Evolutionary conservation across 352 stramenopile species (phyloP), one percentile per base, ranked within the genome.

Genomic region (Phytopythium sindhum): DNA sequence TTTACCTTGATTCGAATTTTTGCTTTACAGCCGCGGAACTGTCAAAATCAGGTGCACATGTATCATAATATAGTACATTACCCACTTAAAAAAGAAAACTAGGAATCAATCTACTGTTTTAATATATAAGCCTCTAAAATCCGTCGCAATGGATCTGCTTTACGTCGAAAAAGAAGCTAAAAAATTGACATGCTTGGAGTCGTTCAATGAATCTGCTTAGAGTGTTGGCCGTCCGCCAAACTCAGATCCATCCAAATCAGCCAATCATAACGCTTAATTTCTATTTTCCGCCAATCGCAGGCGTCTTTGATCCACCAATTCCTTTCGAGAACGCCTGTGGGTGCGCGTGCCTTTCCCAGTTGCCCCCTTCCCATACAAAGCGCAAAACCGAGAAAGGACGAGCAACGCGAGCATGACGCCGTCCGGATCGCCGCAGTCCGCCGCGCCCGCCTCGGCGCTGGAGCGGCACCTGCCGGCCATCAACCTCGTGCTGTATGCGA

Each of bases 401-500:
- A 31, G 41, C 44, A 15, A 23, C 7, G 23, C 26, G 24, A 54
- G 14, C 47, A 54, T 54, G 47, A 54, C 47, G 47, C 47, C 47
- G 47, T 26, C 47, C 1, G 47, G 47, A 35, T 48, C 53, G 29
- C 53, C 52, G 29, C 53, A 6, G 23, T 4, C 26, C 17, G 1
- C 23, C 24, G 37, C 35, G 35, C 55, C 35, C 17, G n/a, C 33
- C 39, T 65, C 60, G 33, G 41, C 68, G 35, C 68, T 44, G 41
- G 65, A 67, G 53, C 42, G 54, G 52, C 61, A 66, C 37, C 62
- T 81, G 48, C 68, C 73, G 37, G 59, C 29, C 55, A 56, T 64
- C 61, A 81, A 81, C 66, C 50, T 75, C 35, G 47, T 71, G n/a
- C 54, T 75, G 37, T 81, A 75, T 60, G 5, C 61, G 23, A 19